Evolutionary conservation across 2,329 filamentous ascomycete species (phyloP).

Genomic region (Fusarium brachygibbosum): DNA sequence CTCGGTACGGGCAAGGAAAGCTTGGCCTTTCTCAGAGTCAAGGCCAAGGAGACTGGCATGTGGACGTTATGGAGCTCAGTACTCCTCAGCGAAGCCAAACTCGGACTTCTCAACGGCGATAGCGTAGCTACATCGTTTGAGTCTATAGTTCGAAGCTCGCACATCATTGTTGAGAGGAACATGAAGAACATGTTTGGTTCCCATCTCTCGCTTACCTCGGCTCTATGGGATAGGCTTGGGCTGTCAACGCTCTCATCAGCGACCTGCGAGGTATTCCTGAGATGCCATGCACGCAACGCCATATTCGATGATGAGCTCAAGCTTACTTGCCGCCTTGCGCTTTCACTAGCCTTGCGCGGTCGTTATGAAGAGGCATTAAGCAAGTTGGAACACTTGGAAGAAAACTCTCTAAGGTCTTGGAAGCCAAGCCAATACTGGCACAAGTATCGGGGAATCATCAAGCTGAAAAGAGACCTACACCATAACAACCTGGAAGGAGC

Average conservation of each 20-base stretch:
- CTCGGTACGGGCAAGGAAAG: conserved; percentile 84
- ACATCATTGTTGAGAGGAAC: conserved; percentile 83
- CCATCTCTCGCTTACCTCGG: conserved; percentile 78
- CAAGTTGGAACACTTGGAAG: conserved; percentile 62
- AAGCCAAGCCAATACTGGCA: conserved; percentile 82
- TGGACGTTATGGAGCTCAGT: conserved; percentile 87
- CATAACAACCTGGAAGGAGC: conserved; percentile 66
- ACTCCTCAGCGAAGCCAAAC: conserved; percentile 86
- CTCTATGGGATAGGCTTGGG: conserved; percentile 83
- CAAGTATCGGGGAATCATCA: conserved; percentile 75
- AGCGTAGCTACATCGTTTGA: conserved; percentile 76
- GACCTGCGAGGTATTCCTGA: conserved; percentile 79
- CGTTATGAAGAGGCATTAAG: conserved; percentile 75
- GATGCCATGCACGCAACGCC: conserved; percentile 72
- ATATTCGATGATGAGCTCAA: conserved; percentile 83
- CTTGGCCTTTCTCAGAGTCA: conserved; percentile 84
- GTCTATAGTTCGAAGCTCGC: conserved; percentile 83
- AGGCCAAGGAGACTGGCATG: conserved; percentile 88
- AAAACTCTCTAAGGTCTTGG: conserved; percentile 75
- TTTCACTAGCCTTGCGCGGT: conserved; percentile 71
- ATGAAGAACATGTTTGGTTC: conserved; percentile 79
- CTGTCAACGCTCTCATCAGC: conserved; percentile 67
- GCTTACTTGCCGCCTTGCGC: conserved; percentile 77
- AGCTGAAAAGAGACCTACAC: conserved; percentile 73
- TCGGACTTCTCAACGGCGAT: conserved; percentile 79